phyloP scores from a whole-genome alignment of 169 alveolate species.

The Theileria annulata region DNA sequence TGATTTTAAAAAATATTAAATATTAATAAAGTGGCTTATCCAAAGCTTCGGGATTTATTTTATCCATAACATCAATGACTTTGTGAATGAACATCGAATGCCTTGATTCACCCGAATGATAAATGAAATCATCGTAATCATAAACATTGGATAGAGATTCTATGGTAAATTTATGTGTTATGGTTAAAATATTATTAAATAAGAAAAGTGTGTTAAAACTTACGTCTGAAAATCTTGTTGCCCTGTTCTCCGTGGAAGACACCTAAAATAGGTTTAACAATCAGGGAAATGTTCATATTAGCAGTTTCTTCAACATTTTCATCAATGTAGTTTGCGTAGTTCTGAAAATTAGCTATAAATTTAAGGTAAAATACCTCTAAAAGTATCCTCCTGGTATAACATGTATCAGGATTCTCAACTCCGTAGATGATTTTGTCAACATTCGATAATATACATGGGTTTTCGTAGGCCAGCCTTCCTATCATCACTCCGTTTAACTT shows the following conservation, averaged over 20 bases:
- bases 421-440: slow-evolving; percentile 77
- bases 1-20: slow-evolving; percentile 7
- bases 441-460: slow-evolving; percentile 74
- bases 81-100: slow-evolving; percentile 59
- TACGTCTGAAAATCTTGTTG: slow-evolving; percentile 65
- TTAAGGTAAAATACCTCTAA: slow-evolving; percentile 61
- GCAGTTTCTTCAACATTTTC: slow-evolving; percentile 26
- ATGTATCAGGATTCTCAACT: slow-evolving; percentile 42
- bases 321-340: slow-evolving; percentile 65
- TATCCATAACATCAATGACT: slow-evolving; percentile 58
- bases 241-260: slow-evolving; percentile 80
- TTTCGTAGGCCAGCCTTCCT: slow-evolving; percentile 83
- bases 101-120: slow-evolving; percentile 42
- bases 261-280: slow-evolving; percentile 80
- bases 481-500: slow-evolving; percentile 82
- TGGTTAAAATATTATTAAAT: slow-evolving; percentile 1
- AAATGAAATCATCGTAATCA: slow-evolving; percentile 39
- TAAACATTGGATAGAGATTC: slow-evolving; percentile 54
- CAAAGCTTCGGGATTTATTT: slow-evolving; percentile 59
- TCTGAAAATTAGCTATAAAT: slow-evolving; percentile 31
- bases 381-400: slow-evolving; percentile 71
- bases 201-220: slow-evolving; percentile 24
- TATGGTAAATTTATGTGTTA: background rate
- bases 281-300: slow-evolving; percentile 51
- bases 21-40: slow-evolving; percentile 46